phyloP scores from a whole-genome alignment of 148 eudicot species.

The Chenopodium suecicum region DNA sequence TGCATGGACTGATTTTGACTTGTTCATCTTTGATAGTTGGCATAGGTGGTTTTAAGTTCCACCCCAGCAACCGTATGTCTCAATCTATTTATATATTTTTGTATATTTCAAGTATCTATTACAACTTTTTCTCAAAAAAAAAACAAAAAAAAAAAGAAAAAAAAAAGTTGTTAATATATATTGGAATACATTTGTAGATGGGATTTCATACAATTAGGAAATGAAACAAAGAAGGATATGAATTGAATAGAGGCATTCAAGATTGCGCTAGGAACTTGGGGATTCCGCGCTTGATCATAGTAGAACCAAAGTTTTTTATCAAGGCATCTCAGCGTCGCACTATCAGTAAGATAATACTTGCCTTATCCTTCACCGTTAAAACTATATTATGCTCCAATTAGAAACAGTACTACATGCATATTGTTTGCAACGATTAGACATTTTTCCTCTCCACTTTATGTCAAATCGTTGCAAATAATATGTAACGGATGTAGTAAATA shows the following conservation, averaged over 20 bases:
- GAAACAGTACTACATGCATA: too few species aligned
- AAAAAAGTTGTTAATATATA: neutral
- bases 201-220: constrained; percentile 51
- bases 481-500: too few species aligned
- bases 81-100: neutral
- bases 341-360: constrained; percentile 42
- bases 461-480: too few species aligned
- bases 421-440: too few species aligned
- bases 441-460: too few species aligned
- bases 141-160: too few species aligned
- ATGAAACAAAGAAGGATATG: constrained; percentile 38
- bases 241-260: constrained; percentile 48
- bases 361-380: neutral
- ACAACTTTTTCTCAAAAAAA: too few species aligned
- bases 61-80: constrained; percentile 54
- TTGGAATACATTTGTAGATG: constrained; percentile 37
- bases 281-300: constrained; percentile 39
- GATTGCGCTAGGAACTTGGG: constrained; percentile 56
- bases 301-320: constrained; percentile 57
- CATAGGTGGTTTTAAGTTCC: constrained; percentile 71
- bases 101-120: too few species aligned
- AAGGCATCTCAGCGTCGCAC: constrained; percentile 71
- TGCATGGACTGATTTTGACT: constrained; percentile 47
- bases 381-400: too few species aligned
- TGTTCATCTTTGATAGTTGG: constrained; percentile 66